Evolutionary conservation across 352 stramenopile species (phyloP).

Genomic region (Ophiocytium majus): DNA sequence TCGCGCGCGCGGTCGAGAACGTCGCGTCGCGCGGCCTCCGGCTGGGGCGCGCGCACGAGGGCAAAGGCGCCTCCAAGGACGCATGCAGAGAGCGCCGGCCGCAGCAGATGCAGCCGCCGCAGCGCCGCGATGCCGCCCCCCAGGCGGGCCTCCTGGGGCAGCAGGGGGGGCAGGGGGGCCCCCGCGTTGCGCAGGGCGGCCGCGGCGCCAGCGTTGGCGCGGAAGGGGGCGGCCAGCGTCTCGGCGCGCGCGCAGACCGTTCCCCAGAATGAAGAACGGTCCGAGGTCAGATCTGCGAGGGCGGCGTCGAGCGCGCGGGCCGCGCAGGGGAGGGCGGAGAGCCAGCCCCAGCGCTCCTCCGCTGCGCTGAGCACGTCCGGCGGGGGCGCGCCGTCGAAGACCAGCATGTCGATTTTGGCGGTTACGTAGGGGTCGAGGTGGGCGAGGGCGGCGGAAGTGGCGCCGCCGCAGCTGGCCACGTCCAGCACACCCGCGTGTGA

Average conservation of each 20-base stretch:
- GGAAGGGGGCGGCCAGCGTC: neutral
- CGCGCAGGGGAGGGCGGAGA: neutral
- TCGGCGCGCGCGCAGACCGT: neutral
- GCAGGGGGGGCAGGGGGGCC: neutral
- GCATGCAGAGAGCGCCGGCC: neutral
- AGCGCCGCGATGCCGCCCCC: neutral
- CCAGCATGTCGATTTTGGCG: conserved; percentile 1
- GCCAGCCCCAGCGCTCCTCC: neutral
- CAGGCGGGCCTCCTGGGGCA: neutral
- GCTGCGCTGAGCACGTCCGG: neutral
- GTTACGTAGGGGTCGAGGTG: neutral
- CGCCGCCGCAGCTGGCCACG: neutral
- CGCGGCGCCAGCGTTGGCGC: neutral
- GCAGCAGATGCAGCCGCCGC: neutral
- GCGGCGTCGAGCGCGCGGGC: neutral
- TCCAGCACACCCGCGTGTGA: conserved; percentile 4
- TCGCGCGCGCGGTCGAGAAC: neutral
- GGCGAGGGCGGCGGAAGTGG: neutral
- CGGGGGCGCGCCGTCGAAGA: neutral
- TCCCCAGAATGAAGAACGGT: neutral
- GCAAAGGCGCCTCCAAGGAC: neutral
- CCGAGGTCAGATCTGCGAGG: neutral
- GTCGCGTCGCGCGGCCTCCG: neutral
- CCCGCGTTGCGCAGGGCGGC: neutral
- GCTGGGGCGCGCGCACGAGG: neutral